Evolutionary conservation across 2,329 filamentous ascomycete genomes (phyloP).

Genomic region (Fusarium musae): DNA sequence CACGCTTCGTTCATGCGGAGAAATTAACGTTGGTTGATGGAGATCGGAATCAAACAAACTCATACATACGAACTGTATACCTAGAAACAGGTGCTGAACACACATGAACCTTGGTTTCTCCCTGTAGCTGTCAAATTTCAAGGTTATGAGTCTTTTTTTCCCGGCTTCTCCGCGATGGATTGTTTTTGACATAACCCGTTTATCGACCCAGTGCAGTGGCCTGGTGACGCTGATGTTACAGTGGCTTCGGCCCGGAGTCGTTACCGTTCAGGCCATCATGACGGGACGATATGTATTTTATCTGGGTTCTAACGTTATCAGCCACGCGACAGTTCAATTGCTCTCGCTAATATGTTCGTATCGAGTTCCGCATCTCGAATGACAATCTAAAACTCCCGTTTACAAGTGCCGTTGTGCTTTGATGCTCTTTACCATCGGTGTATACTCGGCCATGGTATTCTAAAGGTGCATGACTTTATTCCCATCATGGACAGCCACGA

Average conservation of each 20-base stretch:
- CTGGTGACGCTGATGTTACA: constrained; percentile 20
- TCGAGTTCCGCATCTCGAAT: not conserved
- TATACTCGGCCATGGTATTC: not conserved
- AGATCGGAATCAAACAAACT: not conserved
- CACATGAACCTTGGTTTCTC: not conserved
- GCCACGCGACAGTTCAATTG: not conserved
- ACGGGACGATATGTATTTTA: not conserved
- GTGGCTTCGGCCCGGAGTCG: not conserved
- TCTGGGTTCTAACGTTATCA: not conserved
- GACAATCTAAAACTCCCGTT: not conserved
- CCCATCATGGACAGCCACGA: not conserved
- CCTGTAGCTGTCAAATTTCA: not conserved
- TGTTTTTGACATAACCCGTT: not conserved
- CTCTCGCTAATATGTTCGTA: not conserved
- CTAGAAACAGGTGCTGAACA: constrained; percentile 8
- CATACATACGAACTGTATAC: constrained; percentile 1
- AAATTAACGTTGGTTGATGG: not conserved
- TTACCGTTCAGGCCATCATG: not conserved
- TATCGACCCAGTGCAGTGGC: constrained; percentile 23
- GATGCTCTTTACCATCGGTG: not conserved
- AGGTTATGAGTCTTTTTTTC: not conserved
- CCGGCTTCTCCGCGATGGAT: not conserved
- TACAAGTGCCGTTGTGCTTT: constrained; percentile 2
- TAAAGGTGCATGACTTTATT: constrained; percentile 1
- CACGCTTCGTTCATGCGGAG: constrained; percentile 3